These are phyloP conservation scores for Ogataea saltuana DNA, from an alignment of 805 yeast species.

Conservation along the genomic window DNA sequence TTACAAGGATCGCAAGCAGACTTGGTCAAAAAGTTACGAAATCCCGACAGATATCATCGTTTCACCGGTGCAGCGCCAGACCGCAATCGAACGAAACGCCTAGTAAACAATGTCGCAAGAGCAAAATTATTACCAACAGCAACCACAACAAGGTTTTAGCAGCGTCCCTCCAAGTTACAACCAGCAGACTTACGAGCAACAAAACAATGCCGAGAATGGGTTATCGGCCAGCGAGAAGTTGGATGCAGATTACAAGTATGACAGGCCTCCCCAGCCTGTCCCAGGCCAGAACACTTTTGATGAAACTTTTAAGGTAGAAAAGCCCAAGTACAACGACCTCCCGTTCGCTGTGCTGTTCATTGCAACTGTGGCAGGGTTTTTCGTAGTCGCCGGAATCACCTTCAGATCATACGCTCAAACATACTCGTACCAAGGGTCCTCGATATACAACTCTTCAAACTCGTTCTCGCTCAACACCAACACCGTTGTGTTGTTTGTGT, in stretches of 20 bases:
- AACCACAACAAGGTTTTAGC: constrained; percentile 12
- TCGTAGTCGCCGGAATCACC: constrained; percentile 68
- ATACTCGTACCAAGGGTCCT: constrained; percentile 57
- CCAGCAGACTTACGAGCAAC: constrained; percentile 9
- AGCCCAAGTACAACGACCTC: constrained; percentile 68
- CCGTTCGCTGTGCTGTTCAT: constrained; percentile 58
- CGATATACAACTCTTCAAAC: constrained; percentile 54
- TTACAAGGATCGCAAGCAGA: too few relatives aligned
- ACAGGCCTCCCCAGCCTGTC: constrained; percentile 33
- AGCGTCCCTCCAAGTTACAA: constrained; percentile 16
- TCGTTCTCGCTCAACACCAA: constrained; percentile 73
- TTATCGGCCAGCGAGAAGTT: constrained; percentile 17
- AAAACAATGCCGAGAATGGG: constrained; percentile 11
- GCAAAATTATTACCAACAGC: constrained; percentile 16
- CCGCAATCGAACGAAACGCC: too few relatives aligned
- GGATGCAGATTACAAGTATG: constrained; percentile 19
- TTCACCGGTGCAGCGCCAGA: too few relatives aligned
- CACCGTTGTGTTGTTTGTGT: constrained; percentile 68
- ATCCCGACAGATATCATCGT: too few relatives aligned
- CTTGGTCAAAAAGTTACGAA: too few relatives aligned
- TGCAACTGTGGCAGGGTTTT: constrained; percentile 56
- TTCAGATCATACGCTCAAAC: constrained; percentile 62
- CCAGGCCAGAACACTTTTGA: constrained; percentile 49
- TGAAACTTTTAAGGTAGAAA: constrained; percentile 64
- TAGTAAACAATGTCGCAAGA: too few relatives aligned